Evolutionary conservation across 78 protist genomes (phyloP).

Genomic region (slime mould (Dictyostelium discoideum)): DNA sequence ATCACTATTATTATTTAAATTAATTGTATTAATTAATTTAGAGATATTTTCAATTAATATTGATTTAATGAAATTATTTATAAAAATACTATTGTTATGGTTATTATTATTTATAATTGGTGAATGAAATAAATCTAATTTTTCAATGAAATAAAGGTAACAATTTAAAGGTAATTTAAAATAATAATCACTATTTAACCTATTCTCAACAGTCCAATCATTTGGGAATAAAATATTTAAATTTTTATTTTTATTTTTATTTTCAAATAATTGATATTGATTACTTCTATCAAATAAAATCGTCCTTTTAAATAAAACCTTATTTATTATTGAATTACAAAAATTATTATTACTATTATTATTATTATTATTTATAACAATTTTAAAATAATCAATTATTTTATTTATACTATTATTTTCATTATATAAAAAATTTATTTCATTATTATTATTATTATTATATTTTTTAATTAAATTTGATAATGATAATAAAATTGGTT

Average conservation of each 20-base stretch:
- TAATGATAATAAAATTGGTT: slow-evolving; percentile 11
- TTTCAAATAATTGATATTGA: neutral
- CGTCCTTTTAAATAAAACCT: neutral
- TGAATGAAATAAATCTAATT: neutral
- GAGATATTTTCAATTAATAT: neutral
- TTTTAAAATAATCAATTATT: neutral
- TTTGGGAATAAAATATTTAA: neutral
- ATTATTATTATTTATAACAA: neutral
- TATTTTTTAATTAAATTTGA: neutral
- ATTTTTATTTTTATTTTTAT: neutral
- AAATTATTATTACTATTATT: neutral
- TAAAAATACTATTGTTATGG: neutral
- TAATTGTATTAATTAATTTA: neutral
- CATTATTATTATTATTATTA: neutral
- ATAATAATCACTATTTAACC: neutral
- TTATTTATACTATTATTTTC: neutral
- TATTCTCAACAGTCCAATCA: neutral
- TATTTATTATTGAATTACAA: neutral
- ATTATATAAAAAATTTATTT: neutral
- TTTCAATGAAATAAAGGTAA: neutral
- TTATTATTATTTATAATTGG: neutral
- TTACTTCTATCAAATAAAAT: neutral
- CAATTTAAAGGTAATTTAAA: neutral
- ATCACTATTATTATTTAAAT: neutral
- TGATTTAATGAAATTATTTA: neutral